Evolutionary conservation across 495 filamentous ascomycete genomes (phyloP).

Genomic region (Talaromyces adpressus): DNA sequence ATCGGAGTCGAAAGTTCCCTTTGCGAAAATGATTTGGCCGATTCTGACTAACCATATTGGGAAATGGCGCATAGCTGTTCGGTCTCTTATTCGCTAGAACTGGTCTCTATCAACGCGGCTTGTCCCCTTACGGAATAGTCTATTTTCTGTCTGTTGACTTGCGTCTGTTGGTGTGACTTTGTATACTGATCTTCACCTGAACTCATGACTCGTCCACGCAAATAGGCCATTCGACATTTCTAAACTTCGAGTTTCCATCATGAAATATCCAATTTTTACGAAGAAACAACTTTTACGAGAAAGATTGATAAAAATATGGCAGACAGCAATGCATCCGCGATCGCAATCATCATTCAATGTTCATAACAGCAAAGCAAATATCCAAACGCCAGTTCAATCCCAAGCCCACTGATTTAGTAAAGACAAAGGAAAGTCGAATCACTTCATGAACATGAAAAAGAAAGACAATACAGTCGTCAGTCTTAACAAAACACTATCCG

Average conservation of each 20-base stretch:
- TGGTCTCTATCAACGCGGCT: background rate
- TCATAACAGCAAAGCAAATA: background rate
- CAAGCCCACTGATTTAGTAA: background rate
- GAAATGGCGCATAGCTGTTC: background rate
- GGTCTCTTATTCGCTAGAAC: background rate
- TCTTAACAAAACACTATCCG: background rate
- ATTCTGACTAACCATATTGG: background rate
- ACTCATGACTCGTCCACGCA: background rate
- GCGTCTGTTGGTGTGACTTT: background rate
- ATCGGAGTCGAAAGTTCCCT: background rate
- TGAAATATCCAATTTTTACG: background rate
- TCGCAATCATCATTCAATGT: background rate
- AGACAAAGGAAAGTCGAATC: conserved; percentile 10
- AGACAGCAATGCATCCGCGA: background rate
- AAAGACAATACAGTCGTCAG: background rate
- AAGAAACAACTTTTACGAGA: background rate
- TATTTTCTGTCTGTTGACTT: background rate
- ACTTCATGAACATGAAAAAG: conserved; percentile 6
- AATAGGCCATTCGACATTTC: background rate
- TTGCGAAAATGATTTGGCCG: conserved; percentile 5
- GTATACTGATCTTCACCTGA: background rate
- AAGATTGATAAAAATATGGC: background rate
- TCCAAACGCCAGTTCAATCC: background rate
- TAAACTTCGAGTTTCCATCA: background rate
- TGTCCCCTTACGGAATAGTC: background rate